Percentiles rank a stretch among this genome's conserved stretches.
Conservation (phyloP, 148 eudicot genomes). For the Chenopodium suecicum region DNA sequence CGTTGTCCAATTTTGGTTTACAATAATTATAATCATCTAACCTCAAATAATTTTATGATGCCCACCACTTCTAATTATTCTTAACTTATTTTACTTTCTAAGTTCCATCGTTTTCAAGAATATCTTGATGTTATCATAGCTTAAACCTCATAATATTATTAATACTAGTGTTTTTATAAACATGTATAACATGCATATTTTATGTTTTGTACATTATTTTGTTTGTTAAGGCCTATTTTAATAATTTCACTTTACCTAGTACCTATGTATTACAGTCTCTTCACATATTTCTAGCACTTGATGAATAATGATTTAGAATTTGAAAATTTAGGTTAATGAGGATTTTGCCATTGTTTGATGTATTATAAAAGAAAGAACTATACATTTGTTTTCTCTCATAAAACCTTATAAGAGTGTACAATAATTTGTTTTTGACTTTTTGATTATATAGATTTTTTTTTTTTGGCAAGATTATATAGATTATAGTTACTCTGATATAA, state of each 20-base stretch:
- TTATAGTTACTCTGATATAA: no score
- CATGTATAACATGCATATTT: background rate
- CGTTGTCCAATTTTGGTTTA: conserved; percentile 17
- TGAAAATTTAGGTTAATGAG: no score
- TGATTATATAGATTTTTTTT: no score
- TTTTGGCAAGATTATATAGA: no score
- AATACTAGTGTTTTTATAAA: background rate
- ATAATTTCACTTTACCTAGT: background rate
- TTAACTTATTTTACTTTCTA: conserved; percentile 11
- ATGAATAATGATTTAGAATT: background rate
- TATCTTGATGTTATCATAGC: background rate
- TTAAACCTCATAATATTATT: background rate
- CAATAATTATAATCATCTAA: conserved; percentile 29
- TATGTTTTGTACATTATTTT: background rate
- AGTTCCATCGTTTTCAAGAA: background rate
- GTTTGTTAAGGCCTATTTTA: no score
- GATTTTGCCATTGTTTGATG: no score
- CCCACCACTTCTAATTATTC: conserved; percentile 48
- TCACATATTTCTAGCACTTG: background rate
- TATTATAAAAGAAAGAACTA: no score
- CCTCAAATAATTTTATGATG: conserved; percentile 37
- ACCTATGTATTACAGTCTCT: no score
- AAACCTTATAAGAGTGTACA: no score
- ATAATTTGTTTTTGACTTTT: no score
- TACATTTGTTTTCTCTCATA: no score